Percentiles rank a stretch among this genome's conserved stretches.
Evolutionary conservation across 2,329 filamentous ascomycete species (phyloP).

Genomic region (Raffaelea arxii): DNA sequence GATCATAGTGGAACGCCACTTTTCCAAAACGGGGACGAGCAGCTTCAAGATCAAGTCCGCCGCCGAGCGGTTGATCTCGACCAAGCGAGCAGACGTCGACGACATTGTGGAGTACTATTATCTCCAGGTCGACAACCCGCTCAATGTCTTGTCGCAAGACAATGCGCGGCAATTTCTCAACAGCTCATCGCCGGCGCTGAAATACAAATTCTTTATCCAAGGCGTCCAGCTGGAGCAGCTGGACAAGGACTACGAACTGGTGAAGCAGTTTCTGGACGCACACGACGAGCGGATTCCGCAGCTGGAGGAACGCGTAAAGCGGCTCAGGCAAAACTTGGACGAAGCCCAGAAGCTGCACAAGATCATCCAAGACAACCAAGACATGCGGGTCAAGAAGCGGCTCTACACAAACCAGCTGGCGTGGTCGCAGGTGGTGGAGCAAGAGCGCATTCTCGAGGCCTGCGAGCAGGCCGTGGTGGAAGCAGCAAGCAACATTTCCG

Average conservation of each 20-base stretch:
- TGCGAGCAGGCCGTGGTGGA: conserved; percentile 26
- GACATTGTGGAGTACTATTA: conserved; percentile 90
- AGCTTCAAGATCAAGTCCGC: conserved; percentile 81
- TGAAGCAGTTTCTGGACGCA: conserved; percentile 68
- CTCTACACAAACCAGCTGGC: conserved; percentile 57
- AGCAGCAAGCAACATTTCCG: conserved; percentile 33
- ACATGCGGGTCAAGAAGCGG: conserved; percentile 50
- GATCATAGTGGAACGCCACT: conserved; percentile 86
- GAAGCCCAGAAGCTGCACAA: conserved; percentile 56
- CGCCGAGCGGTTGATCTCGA: conserved; percentile 62
- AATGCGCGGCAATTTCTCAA: conserved; percentile 90
- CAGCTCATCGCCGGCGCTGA: conserved; percentile 67
- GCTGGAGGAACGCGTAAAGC: conserved; percentile 52
- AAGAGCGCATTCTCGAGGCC: conserved; percentile 46
- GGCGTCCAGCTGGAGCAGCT: conserved; percentile 90
- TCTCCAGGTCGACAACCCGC: conserved; percentile 90
- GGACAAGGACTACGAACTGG: conserved; percentile 80
- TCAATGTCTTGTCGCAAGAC: conserved; percentile 93
- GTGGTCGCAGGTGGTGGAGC: conserved; percentile 79
- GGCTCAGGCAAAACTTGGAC: conserved; percentile 47
- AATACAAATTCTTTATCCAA: conserved; percentile 94
- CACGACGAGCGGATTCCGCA: conserved; percentile 54
- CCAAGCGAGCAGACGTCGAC: conserved; percentile 77
- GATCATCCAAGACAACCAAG: conserved; percentile 54
- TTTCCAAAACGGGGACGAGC: conserved; percentile 63